A percentile compares a stretch with the other conserved stretches of the same genome.
Evolutionary conservation across 2,329 filamentous ascomycete species (phyloP).

Genomic region (Colletotrichum filicis): DNA sequence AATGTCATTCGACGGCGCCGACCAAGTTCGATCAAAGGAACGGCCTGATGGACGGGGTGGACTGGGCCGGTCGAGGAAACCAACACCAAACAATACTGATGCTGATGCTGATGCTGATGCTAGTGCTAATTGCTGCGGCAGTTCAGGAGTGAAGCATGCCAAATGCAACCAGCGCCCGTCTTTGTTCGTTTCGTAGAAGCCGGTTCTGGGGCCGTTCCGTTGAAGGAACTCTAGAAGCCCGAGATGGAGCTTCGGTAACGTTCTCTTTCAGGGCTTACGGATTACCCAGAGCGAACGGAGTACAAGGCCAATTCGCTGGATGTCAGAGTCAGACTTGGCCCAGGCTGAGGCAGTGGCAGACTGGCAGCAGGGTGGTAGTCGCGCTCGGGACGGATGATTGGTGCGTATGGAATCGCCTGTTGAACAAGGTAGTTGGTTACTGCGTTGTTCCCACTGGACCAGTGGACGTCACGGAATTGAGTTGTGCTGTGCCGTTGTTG

Average conservation of each 20-base stretch:
- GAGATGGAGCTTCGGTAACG: conserved; percentile 12
- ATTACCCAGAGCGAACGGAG: too few species aligned
- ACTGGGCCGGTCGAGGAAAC: neutral
- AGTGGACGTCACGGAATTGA: neutral
- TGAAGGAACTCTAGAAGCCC: neutral
- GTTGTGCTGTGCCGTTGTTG: neutral
- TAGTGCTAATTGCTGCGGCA: neutral
- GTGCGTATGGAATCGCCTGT: neutral
- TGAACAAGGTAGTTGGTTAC: neutral
- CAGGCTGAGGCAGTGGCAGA: neutral
- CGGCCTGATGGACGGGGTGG: neutral
- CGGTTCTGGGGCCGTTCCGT: neutral
- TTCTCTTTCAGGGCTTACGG: conserved; percentile 12
- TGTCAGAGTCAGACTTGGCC: conserved; percentile 8
- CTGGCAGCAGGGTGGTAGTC: conserved; percentile 16
- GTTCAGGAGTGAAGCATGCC: neutral
- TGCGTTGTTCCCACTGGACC: neutral
- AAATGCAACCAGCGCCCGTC: neutral
- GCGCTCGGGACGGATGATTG: conserved; percentile 28
- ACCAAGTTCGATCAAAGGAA: neutral
- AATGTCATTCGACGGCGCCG: neutral
- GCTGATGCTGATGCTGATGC: neutral
- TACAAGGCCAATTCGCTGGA: conserved; percentile 3
- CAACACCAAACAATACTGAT: neutral
- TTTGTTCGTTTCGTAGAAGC: conserved; percentile 4